Evolutionary conservation across 257 asterid species (phyloP).

Genomic region (Lithospermum erythrorhizon): DNA sequence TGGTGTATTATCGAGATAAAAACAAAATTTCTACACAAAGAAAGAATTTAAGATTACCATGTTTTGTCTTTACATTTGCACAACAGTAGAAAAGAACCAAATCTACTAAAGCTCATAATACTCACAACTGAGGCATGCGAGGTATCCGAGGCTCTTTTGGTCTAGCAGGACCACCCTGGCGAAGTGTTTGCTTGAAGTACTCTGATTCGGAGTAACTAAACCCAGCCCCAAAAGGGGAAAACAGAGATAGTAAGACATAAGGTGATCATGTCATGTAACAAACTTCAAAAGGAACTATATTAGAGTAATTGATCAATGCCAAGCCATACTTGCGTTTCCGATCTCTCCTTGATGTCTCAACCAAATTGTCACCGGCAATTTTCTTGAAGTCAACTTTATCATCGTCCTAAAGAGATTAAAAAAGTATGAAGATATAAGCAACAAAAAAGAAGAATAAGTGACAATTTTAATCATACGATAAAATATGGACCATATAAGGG

Average conservation of each 20-base stretch:
- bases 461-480: constrained; percentile 5
- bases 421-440: not conserved
- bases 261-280: not conserved
- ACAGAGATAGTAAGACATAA: constrained; percentile 5
- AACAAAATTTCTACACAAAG: too few relatives aligned
- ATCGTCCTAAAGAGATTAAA: constrained; percentile 53
- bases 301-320: constrained; percentile 7
- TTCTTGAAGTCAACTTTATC: constrained; percentile 87
- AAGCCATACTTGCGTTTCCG: constrained; percentile 89
- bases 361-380: constrained; percentile 85
- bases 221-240: not conserved
- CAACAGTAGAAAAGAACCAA: not conserved
- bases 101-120: not conserved
- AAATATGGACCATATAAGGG: not conserved
- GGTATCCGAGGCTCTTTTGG: constrained; percentile 99
- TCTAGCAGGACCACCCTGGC: constrained; percentile 89
- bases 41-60: too few relatives aligned
- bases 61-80: not conserved
- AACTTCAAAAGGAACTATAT: not conserved
- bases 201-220: constrained; percentile 90
- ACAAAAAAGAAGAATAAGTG: not conserved
- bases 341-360: constrained; percentile 88
- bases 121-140: constrained; percentile 98
- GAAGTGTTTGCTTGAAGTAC: constrained; percentile 99
- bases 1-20: too few relatives aligned